A percentile compares a stretch with the other conserved stretches of the same genome.
Evolutionary conservation across 176 grass and related monocot species (phyloP).

Genomic region (Secale cereale): DNA sequence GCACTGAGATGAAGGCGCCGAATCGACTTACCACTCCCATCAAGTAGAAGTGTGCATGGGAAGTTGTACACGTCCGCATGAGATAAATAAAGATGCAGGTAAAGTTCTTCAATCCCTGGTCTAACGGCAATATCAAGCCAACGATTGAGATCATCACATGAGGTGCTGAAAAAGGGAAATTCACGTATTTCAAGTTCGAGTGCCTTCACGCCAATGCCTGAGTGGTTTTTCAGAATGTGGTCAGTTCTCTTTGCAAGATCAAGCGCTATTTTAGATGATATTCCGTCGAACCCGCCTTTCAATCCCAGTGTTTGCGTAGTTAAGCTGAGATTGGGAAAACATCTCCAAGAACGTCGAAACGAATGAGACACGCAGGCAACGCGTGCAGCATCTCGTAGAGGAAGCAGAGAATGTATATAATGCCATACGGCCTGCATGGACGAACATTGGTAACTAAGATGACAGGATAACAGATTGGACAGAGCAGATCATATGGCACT

Average conservation of each 20-base stretch:
- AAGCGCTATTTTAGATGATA: neutral
- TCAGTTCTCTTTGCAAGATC: neutral
- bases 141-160: neutral
- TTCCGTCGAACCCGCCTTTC: neutral
- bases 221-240: neutral
- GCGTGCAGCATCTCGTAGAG: neutral
- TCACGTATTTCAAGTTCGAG: neutral
- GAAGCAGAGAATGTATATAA: neutral
- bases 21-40: neutral
- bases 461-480: neutral
- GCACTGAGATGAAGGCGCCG: neutral
- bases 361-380: neutral
- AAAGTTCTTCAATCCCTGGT: neutral
- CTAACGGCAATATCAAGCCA: neutral
- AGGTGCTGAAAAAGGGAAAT: neutral
- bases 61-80: neutral
- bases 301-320: neutral
- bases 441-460: neutral
- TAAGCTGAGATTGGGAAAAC: neutral
- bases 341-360: neutral
- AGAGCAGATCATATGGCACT: neutral
- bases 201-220: neutral
- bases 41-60: neutral
- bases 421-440: neutral
- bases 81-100: neutral